phyloP scores from a whole-genome alignment of 1,284 basidiomycete genomes.

The Fistulina hepatica region DNA sequence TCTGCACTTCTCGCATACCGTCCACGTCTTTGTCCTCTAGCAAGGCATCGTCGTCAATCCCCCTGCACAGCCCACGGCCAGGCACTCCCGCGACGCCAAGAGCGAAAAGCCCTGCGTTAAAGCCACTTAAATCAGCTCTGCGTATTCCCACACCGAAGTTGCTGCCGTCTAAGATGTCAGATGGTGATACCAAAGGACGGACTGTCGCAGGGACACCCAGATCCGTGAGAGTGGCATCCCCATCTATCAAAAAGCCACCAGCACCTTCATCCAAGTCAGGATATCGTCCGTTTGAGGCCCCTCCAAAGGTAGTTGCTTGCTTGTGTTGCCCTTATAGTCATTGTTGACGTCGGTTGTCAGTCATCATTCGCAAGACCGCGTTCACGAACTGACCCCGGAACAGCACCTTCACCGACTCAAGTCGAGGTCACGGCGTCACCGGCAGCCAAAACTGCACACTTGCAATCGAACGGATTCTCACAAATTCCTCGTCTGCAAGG shows the following conservation, averaged over 20 bases:
- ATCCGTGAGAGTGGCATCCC: conserved; percentile 23
- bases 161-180: conserved; percentile 13
- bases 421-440: too few relatives aligned
- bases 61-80: too few relatives aligned
- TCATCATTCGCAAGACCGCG: conserved; percentile 15
- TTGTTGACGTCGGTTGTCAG: not conserved
- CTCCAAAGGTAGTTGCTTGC: conserved; percentile 14
- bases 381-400: conserved; percentile 32
- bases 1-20: too few relatives aligned
- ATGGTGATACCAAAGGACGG: too few relatives aligned
- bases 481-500: conserved; percentile 30
- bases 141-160: conserved; percentile 26
- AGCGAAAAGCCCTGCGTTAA: too few relatives aligned
- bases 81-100: too few relatives aligned
- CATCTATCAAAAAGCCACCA: conserved; percentile 14
- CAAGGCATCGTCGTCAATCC: too few relatives aligned
- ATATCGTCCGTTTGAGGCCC: conserved; percentile 3
- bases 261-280: conserved; percentile 9
- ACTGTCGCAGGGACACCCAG: conserved; percentile 19
- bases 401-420: conserved; percentile 10
- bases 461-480: conserved; percentile 15
- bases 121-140: conserved; percentile 33
- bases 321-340: not conserved
- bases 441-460: conserved; percentile 1
- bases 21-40: too few relatives aligned